Evolutionary conservation across 495 filamentous ascomycete species (phyloP).

Genomic region (Xylaria telfairii): DNA sequence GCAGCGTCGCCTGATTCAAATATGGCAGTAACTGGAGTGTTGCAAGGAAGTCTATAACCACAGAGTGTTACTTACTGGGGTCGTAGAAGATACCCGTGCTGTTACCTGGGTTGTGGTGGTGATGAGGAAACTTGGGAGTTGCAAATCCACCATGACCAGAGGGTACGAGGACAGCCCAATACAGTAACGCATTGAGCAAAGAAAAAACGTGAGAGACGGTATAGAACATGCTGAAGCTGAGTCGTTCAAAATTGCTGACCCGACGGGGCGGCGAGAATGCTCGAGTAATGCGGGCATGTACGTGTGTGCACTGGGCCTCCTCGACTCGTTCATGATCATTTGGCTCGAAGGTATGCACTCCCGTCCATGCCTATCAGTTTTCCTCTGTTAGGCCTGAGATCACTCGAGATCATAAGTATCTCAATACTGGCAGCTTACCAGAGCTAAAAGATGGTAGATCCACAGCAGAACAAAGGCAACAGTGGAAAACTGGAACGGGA

Average conservation of each 20-base stretch:
- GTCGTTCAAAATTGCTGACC: slow-evolving; percentile 41
- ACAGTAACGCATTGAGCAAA: slow-evolving; percentile 52
- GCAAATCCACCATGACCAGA: slow-evolving; percentile 42
- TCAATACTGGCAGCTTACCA: slow-evolving; percentile 25
- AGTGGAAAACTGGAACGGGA: slow-evolving; percentile 56
- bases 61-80: slow-evolving; percentile 29
- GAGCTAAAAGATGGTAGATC: slow-evolving; percentile 50
- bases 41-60: neutral
- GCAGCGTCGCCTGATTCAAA: neutral
- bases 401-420: neutral
- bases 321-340: slow-evolving; percentile 36
- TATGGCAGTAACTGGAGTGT: neutral
- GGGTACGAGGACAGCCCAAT: slow-evolving; percentile 54
- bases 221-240: slow-evolving; percentile 59
- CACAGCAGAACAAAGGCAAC: slow-evolving; percentile 49
- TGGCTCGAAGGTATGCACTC: slow-evolving; percentile 55
- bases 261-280: slow-evolving; percentile 48
- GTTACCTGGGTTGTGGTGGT: slow-evolving; percentile 15
- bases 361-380: slow-evolving; percentile 52
- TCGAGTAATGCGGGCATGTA: slow-evolving; percentile 34
- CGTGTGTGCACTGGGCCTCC: neutral
- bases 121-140: slow-evolving; percentile 30
- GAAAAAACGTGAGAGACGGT: slow-evolving; percentile 49
- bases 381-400: neutral
- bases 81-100: slow-evolving; percentile 23